These are phyloP conservation scores for Cochlearia excelsa DNA, from an alignment of 345 rosid species.

Conservation along the genomic window DNA sequence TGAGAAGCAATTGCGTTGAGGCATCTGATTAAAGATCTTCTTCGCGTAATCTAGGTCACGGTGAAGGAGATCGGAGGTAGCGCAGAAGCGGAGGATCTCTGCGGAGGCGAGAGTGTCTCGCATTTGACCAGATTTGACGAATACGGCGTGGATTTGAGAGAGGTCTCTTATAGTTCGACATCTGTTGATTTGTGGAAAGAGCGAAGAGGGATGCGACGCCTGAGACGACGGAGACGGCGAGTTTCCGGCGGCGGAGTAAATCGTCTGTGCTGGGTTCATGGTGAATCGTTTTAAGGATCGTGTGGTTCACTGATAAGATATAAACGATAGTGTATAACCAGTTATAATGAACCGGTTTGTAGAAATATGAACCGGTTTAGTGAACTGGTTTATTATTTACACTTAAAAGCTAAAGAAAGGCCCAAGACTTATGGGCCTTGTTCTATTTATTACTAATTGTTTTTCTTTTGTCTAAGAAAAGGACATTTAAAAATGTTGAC, in stretches of 20 bases:
- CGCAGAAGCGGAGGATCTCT: slow-evolving; percentile 50
- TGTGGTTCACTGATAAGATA: slow-evolving; percentile 16
- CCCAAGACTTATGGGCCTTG: no score
- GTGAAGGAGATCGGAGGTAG: slow-evolving; percentile 41
- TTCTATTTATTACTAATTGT: no score
- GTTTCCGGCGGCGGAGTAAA: slow-evolving; percentile 20
- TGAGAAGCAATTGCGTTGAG: slow-evolving; percentile 62
- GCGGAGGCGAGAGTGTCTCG: slow-evolving; percentile 68
- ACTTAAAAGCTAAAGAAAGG: no score
- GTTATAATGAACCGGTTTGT: no score
- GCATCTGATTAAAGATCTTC: slow-evolving; percentile 51
- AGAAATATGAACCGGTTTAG: no score
- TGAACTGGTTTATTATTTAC: no score
- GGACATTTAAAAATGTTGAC: no score
- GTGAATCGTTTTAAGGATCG: slow-evolving; percentile 14
- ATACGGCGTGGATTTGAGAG: slow-evolving; percentile 58
- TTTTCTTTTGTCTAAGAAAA: no score
- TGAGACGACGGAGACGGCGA: slow-evolving; percentile 17
- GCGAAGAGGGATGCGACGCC: slow-evolving; percentile 44
- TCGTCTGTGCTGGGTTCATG: slow-evolving; percentile 29
- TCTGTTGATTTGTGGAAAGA: slow-evolving; percentile 51
- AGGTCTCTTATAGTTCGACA: slow-evolving; percentile 50
- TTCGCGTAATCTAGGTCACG: slow-evolving; percentile 45
- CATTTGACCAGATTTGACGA: slow-evolving; percentile 60
- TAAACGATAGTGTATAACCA: no score